Percentiles rank a stretch among this genome's conserved stretches.
Conservation (phyloP, 2,329 filamentous ascomycete species). For the Botryotinia globosa region DNA sequence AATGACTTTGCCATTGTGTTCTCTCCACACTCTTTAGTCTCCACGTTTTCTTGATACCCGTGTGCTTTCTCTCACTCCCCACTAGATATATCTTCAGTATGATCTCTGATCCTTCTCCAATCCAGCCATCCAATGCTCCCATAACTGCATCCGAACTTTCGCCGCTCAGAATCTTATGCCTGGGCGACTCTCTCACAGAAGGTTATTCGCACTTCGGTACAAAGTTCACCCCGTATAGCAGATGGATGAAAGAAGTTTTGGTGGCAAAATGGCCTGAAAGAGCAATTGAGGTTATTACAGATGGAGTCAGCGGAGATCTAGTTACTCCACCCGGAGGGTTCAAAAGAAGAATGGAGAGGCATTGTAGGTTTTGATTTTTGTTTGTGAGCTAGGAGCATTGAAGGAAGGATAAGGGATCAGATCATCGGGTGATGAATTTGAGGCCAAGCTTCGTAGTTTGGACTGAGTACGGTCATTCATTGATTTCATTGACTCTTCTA, state of each 20-base stretch:
- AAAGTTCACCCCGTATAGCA: constrained; percentile 51
- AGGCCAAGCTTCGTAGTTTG: background rate
- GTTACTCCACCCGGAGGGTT: constrained; percentile 23
- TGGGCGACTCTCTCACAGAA: constrained; percentile 48
- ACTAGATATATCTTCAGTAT: background rate
- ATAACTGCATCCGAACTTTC: background rate
- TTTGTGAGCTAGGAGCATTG: background rate
- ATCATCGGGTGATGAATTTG: background rate
- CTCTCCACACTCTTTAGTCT: background rate
- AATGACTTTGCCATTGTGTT: background rate
- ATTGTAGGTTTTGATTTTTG: constrained; percentile 22
- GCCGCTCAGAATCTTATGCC: constrained; percentile 33
- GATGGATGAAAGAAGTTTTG: constrained; percentile 47
- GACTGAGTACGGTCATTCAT: background rate
- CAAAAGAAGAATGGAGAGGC: constrained; percentile 23
- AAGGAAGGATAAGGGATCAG: background rate
- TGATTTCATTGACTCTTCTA: background rate
- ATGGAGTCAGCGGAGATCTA: constrained; percentile 30
- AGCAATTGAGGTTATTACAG: constrained; percentile 24
- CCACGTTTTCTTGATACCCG: background rate
- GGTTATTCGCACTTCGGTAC: constrained; percentile 51
- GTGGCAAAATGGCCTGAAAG: constrained; percentile 43
- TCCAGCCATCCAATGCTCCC: background rate
- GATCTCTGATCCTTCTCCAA: background rate
- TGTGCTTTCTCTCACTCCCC: background rate